phyloP scores from a whole-genome alignment of 805 yeast species.

The Candida michaelii region DNA sequence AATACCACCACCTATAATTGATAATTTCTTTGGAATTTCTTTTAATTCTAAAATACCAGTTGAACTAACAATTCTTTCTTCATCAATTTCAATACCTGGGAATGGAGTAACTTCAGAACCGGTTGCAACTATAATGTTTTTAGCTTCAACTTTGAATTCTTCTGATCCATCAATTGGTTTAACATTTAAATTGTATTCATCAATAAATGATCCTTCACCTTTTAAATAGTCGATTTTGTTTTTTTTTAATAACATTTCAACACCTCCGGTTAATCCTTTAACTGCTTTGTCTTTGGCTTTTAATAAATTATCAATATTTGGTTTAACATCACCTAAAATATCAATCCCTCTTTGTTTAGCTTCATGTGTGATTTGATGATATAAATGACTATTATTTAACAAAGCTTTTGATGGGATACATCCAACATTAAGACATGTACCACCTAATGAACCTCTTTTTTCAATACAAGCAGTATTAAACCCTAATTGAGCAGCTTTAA shows the following conservation, averaged over 20 bases:
- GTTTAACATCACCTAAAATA: slow-evolving; percentile 65
- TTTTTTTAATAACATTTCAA: slow-evolving; percentile 92
- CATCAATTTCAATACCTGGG: slow-evolving; percentile 97
- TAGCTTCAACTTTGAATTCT: slow-evolving; percentile 70
- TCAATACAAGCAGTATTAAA: slow-evolving; percentile 94
- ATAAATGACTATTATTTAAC: slow-evolving; percentile 90
- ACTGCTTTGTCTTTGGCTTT: slow-evolving; percentile 92
- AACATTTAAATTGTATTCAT: slow-evolving; percentile 75
- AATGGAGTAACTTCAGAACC: slow-evolving; percentile 98
- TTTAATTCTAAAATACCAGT: slow-evolving; percentile 85
- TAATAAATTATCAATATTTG: slow-evolving; percentile 79
- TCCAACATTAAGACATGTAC: slow-evolving; percentile 98
- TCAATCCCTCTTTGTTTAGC: slow-evolving; percentile 88
- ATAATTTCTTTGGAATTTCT: slow-evolving; percentile 89
- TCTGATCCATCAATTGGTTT: slow-evolving; percentile 82
- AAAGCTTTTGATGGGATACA: slow-evolving; percentile 98
- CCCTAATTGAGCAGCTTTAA: slow-evolving; percentile 97
- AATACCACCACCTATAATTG: slow-evolving; percentile 98
- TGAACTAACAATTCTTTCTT: slow-evolving; percentile 93
- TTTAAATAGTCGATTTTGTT: slow-evolving; percentile 92
- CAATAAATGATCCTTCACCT: slow-evolving; percentile 86
- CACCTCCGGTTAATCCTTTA: slow-evolving; percentile 85
- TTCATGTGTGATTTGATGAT: slow-evolving; percentile 85
- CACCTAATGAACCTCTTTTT: slow-evolving; percentile 94
- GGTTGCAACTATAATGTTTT: slow-evolving; percentile 89